phyloP scores from a whole-genome alignment of 345 rosid genomes.

The Brassica carinata region DNA sequence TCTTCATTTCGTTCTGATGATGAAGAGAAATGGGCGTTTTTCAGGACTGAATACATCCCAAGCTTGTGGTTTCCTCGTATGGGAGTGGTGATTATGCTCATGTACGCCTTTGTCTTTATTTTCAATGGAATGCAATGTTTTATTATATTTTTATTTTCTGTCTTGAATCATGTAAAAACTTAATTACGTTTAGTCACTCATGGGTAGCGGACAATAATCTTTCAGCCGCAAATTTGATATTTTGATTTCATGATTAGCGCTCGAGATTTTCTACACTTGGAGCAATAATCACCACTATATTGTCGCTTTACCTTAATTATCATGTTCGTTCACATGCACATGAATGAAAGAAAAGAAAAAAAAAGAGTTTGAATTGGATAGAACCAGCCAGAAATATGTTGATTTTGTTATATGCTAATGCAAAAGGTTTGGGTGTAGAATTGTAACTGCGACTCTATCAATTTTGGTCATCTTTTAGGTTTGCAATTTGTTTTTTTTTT shows the following conservation, averaged over 20 bases:
- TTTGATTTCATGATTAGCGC: background rate
- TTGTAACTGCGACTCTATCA: background rate
- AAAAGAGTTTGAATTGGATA: background rate
- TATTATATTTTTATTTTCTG: background rate
- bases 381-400: background rate
- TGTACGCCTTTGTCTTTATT: background rate
- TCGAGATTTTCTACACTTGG: background rate
- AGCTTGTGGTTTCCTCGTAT: slow-evolving; percentile 22
- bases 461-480: background rate
- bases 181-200: background rate
- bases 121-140: slow-evolving; percentile 2
- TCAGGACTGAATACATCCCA: background rate
- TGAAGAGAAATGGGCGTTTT: background rate
- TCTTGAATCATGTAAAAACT: background rate
- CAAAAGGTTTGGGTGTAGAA: background rate
- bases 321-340: background rate
- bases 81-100: slow-evolving; percentile 28
- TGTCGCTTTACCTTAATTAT: background rate
- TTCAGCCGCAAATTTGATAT: background rate
- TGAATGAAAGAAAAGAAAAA: too few relatives aligned
- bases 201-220: background rate
- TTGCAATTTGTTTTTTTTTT: background rate
- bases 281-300: background rate
- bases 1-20: background rate
- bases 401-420: background rate